Evolutionary conservation across 768 basidiomycete genomes (phyloP).

Genomic region (Leccinum sublutescens): DNA sequence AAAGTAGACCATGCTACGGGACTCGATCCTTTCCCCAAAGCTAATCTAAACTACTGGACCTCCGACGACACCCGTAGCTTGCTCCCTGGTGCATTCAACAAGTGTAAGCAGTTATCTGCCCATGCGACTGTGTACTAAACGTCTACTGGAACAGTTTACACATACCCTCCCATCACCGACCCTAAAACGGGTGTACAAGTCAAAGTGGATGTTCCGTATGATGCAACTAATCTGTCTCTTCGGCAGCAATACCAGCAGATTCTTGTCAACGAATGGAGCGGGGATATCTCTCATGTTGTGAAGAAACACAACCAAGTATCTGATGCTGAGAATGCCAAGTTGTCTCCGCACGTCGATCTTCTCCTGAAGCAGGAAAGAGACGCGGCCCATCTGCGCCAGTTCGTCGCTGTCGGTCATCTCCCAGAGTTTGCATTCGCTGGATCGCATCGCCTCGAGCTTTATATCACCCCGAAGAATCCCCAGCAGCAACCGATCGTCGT

Average conservation of each 20-base stretch:
- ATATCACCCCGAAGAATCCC: conserved; percentile 3
- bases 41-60: neutral
- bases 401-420: conserved; percentile 1
- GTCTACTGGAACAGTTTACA: no score
- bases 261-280: conserved; percentile 7
- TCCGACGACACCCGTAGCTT: no score
- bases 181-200: no score
- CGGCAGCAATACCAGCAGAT: conserved; percentile 6
- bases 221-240: neutral
- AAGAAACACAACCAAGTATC: neutral
- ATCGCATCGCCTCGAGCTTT: conserved; percentile 22
- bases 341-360: conserved; percentile 1
- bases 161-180: no score
- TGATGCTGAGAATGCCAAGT: neutral
- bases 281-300: neutral
- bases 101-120: no score
- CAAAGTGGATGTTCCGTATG: no score
- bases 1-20: no score
- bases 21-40: no score
- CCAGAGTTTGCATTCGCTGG: conserved; percentile 20
- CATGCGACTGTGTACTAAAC: no score
- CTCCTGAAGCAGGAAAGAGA: conserved; percentile 4
- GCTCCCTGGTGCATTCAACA: no score
- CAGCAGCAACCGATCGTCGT: neutral
- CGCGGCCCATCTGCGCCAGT: conserved; percentile 2